phyloP scores from a whole-genome alignment of 1,284 basidiomycete species.

The Puccinia horiana region DNA sequence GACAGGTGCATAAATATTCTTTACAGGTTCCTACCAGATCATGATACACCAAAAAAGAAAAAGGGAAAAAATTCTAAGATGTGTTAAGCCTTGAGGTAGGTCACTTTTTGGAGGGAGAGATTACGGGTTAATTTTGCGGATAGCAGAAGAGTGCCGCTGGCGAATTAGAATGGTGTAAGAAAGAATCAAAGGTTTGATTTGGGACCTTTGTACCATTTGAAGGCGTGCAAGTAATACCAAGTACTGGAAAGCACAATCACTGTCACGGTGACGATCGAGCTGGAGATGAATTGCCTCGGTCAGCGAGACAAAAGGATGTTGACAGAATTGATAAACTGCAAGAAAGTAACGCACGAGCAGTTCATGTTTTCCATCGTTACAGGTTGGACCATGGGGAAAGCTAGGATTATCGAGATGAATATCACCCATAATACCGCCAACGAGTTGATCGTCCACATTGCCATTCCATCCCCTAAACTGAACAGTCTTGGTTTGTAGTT shows the following conservation, averaged over 20 bases:
- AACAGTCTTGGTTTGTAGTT: constrained; percentile 87
- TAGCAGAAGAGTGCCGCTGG: not conserved
- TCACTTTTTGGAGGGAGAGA: not conserved
- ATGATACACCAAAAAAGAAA: not conserved
- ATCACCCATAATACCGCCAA: constrained; percentile 66
- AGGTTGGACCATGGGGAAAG: constrained; percentile 70
- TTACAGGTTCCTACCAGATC: no score
- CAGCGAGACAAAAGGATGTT: not conserved
- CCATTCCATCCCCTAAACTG: constrained; percentile 72
- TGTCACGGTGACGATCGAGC: constrained; percentile 22
- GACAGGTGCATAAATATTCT: no score
- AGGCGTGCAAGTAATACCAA: constrained; percentile 36
- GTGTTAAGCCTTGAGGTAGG: not conserved
- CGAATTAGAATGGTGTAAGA: not conserved
- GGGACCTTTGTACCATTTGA: constrained; percentile 42
- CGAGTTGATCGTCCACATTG: constrained; percentile 70
- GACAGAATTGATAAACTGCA: not conserved
- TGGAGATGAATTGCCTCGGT: not conserved
- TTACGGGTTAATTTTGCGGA: not conserved
- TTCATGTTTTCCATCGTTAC: constrained; percentile 74
- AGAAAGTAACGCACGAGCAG: constrained; percentile 39
- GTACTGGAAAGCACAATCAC: constrained; percentile 13
- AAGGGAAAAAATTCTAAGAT: not conserved
- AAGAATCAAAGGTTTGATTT: constrained; percentile 5
- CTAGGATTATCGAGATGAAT: constrained; percentile 63